Evolutionary conservation across 2,329 filamentous ascomycete species (phyloP).

Genomic region (Orbilia javanica): DNA sequence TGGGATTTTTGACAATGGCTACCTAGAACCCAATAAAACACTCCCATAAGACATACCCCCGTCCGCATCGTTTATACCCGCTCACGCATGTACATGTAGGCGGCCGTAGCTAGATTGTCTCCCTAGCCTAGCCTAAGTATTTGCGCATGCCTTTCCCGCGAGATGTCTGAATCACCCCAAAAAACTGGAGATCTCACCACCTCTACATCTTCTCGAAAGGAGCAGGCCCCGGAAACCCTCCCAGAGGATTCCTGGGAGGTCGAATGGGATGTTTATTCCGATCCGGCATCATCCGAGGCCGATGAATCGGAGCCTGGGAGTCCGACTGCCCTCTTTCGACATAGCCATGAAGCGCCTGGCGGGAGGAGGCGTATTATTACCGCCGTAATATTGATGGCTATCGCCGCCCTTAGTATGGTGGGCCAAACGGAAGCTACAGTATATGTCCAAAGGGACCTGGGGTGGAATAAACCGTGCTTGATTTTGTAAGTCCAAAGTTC

Average conservation of each 20-base stretch:
- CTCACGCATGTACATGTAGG: conserved; percentile 8
- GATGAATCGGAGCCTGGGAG: conserved; percentile 40
- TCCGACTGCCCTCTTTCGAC: conserved; percentile 34
- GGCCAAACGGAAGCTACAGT: conserved; percentile 51
- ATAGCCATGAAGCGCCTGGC: conserved; percentile 26
- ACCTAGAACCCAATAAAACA: not conserved
- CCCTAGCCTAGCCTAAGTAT: too few species aligned
- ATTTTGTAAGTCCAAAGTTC: conserved; percentile 31
- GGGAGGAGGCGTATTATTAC: conserved; percentile 29
- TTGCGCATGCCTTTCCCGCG: conserved; percentile 13
- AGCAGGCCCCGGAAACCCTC: conserved; percentile 11
- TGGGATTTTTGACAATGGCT: not conserved
- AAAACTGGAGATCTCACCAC: conserved; percentile 1
- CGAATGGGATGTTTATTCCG: conserved; percentile 56
- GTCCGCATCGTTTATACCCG: not conserved
- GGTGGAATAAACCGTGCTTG: conserved; percentile 54
- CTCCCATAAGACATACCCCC: not conserved
- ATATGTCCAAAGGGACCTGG: conserved; percentile 42
- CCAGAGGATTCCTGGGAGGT: conserved; percentile 53
- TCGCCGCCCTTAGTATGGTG: conserved; percentile 32
- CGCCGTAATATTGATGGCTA: conserved; percentile 41
- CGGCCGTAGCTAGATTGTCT: not conserved
- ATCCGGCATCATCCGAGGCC: conserved; percentile 26
- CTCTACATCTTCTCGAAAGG: conserved; percentile 14
- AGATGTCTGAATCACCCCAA: conserved; percentile 32